Percentiles rank a stretch among this genome's conserved stretches.
Evolutionary conservation across 306 rosid species (phyloP).

Genomic region (Hippophae gyantsensis): DNA sequence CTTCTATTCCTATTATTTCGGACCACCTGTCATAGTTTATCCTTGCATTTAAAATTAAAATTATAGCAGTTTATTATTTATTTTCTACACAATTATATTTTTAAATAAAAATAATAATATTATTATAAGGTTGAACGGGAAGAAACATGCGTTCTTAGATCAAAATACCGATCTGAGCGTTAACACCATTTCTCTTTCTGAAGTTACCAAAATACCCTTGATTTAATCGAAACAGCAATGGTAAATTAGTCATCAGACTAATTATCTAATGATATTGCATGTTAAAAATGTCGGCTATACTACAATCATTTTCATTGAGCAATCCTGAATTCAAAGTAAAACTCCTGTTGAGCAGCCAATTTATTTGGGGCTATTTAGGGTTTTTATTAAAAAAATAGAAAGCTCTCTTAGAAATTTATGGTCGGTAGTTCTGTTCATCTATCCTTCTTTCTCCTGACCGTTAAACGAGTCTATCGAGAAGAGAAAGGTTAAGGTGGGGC

Average conservation of each 20-base stretch:
- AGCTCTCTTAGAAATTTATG: not conserved
- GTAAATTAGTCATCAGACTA: not conserved
- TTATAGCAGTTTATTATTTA: too few species aligned
- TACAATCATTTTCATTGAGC: too few species aligned
- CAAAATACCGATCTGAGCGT: too few species aligned
- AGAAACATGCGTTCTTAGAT: too few species aligned
- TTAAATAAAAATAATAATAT: too few species aligned
- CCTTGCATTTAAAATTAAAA: too few species aligned
- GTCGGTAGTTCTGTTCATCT: not conserved
- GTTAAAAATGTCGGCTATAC: not conserved
- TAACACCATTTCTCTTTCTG: too few species aligned
- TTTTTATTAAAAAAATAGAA: not conserved
- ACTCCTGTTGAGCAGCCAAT: conserved; percentile 3
- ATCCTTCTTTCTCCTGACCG: not conserved
- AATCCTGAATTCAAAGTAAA: not conserved
- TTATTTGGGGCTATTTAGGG: not conserved
- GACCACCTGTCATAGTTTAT: too few species aligned
- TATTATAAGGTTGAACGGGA: too few species aligned
- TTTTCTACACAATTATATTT: too few species aligned
- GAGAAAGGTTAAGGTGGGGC: conserved; percentile 12
- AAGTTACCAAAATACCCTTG: conserved; percentile 15
- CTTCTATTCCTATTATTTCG: too few species aligned
- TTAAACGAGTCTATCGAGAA: conserved; percentile 7
- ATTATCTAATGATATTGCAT: not conserved
- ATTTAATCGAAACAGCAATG: not conserved